A percentile compares a stretch with the other conserved stretches of the same genome.
phyloP scores from a whole-genome alignment of 371 early-diverging fungal genomes.

The Lichtheimia ramosa region DNA sequence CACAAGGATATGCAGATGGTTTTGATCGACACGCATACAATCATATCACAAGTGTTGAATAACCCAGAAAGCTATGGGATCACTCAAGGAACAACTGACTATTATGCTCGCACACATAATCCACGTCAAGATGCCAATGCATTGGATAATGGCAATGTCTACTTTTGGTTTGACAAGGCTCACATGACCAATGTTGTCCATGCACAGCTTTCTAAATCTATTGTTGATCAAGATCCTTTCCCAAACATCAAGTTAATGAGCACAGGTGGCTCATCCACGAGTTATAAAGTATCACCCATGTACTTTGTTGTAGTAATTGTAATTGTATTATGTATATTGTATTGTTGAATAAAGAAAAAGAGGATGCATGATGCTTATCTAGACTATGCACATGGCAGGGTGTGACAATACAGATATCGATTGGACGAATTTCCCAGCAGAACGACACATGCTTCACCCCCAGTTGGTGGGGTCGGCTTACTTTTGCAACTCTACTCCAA shows the following conservation, averaged over 20 bases:
- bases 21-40: slow-evolving; percentile 5
- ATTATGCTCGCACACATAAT: neutral
- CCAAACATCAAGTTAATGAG: neutral
- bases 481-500: too few relatives aligned
- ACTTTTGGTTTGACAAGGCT: slow-evolving; percentile 11
- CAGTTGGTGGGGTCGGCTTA: too few relatives aligned
- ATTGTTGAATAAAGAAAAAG: too few relatives aligned
- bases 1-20: neutral
- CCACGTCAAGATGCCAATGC: neutral
- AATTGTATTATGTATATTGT: too few relatives aligned
- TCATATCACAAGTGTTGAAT: neutral
- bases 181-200: slow-evolving; percentile 11
- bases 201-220: slow-evolving; percentile 1
- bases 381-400: too few relatives aligned
- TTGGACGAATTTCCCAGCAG: too few relatives aligned
- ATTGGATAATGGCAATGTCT: neutral
- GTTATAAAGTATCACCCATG: too few relatives aligned
- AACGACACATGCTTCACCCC: too few relatives aligned
- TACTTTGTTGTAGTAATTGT: too few relatives aligned
- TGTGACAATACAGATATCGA: too few relatives aligned
- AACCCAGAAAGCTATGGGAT: slow-evolving; percentile 7
- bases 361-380: too few relatives aligned
- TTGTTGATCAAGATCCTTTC: slow-evolving; percentile 4
- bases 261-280: too few relatives aligned
- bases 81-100: slow-evolving; percentile 2